Base-by-base conservation (phyloP, 371 early-diverging fungal genomes). In the Saksenaea vasiformis region DNA sequence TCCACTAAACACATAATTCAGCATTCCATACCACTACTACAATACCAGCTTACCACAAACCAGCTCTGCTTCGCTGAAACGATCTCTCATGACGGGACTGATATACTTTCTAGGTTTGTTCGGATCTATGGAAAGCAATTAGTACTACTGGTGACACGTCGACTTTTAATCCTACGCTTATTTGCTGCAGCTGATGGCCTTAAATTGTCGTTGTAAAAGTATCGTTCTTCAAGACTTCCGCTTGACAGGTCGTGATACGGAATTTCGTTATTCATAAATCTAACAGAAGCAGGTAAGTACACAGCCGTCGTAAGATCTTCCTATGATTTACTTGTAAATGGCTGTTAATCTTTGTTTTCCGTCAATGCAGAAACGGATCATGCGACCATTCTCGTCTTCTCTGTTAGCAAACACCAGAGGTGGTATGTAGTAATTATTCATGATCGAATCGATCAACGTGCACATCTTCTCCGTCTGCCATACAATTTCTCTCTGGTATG, bases 261-360 rank as follows among this genome's bases (percentile, higher is more conserved):
- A 2, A 79, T 67, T 24, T 71, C 55, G 54, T 79, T 79, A 1
- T 64, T 62, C 71, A 76, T 76, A 39, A 79, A 79, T 35, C 79
- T 79, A 63, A 36, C 11, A 15, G 22, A 53, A 39, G 15, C 19
- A 41, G 10, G 36, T 11, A 27, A 27, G 15, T 22, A 3, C 17
- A 56, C n/a, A 22, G 22, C 8, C 0, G 14, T 14, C 14, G 19
- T n/a, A n/a, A 9, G 15, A 51, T 54, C 41, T 26, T 26, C 39
- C 10, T 1, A 15, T 56, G 5, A 8, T 37, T 54, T 70, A 73
- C 79, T 60, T 66, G 26, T 64, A 53, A 14, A 74, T 68, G 0
- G 79, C 64, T 4, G 76, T 74, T 17, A 79, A 38, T 28, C 79
- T 44, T 34, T 79, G 79, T 35, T 79, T 79, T 19, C 79, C 79